Evolutionary conservation across 2,329 filamentous ascomycete species (phyloP), one percentile per base, ranked within the genome.

Genomic region (Aureobasidium sp.): DNA sequence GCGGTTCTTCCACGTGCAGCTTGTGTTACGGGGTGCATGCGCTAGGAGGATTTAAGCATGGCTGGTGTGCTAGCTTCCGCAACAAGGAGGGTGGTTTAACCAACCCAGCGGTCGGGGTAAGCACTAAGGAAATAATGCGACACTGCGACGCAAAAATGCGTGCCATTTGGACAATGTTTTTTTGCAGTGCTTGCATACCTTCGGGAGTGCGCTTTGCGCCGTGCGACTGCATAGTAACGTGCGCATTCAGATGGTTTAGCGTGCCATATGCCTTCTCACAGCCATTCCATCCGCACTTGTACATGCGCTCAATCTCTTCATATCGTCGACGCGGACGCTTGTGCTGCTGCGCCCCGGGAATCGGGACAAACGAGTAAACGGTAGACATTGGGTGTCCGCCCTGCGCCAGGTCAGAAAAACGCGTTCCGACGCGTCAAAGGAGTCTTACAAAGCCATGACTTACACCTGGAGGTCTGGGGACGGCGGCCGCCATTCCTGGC

Each of bases 291-390:
- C 93, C 94, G 72, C 94, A 99, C 77, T 97, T 97, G 81, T 99
- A 97, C 94, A 99, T 97, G 72, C 94, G 87, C 79, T 99, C 94
- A 69, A 99, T 99, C 74, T 99, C 94, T 76, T 99, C 94, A 70
- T 97, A 99, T 60, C 94, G 86, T 70, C 94, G 83, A 66, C 94
- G 85, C 14, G 94, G 94, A 63, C 94, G 86, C 80, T 99, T 99
- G 75, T 97, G 93, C 74, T 99, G 94, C 73, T 97, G 92, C 14
- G 93, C 91, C 66, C 94, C 94, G 1, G 94, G 94, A 70, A 97
- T 97, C 0, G 94, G 93, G 36, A 97, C 94, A 72, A 99, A 97
- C 0, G 92, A 97, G 74, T 97, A 97, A 44, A 99, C 93, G 83
- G 97, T 83, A n/a, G 78, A 82, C 41, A 84, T 72, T 68, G 75